Percentiles rank a stretch among this genome's conserved stretches.
Evolutionary conservation across 129 eudicot species (phyloP).

Genomic region (Centaurea solstitialis): DNA sequence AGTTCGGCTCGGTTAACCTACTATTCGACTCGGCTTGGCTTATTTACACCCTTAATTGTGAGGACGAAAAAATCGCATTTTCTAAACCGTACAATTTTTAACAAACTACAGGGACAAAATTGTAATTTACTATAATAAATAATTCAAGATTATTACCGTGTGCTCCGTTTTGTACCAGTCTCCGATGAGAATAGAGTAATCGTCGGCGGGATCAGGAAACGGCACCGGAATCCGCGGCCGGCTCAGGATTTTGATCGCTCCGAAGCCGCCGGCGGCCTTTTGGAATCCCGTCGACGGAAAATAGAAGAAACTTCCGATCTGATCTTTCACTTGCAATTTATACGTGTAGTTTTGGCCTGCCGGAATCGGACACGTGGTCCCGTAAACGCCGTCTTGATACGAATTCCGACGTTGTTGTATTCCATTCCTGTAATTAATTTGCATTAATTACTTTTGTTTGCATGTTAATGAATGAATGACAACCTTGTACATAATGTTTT

Average conservation of each 20-base stretch:
- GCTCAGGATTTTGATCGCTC: slow-evolving; percentile 73
- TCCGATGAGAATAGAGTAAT: slow-evolving; percentile 73
- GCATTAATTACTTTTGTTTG: not conserved
- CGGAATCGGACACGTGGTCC: slow-evolving; percentile 91
- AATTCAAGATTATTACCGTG: slow-evolving; percentile 42
- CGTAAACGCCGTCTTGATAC: slow-evolving; percentile 80
- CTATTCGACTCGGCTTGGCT: too few species aligned
- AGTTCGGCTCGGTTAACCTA: too few species aligned
- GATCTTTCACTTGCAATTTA: slow-evolving; percentile 82
- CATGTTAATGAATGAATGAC: not conserved
- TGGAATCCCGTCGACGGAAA: slow-evolving; percentile 83
- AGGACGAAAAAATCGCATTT: too few species aligned
- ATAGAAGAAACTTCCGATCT: slow-evolving; percentile 85
- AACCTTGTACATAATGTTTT: not conserved
- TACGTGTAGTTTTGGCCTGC: slow-evolving; percentile 88
- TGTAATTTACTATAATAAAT: too few species aligned
- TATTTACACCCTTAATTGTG: too few species aligned
- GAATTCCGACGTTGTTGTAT: slow-evolving; percentile 85
- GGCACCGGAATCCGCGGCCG: slow-evolving; percentile 85
- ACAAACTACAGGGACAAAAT: too few species aligned
- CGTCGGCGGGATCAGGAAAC: slow-evolving; percentile 66
- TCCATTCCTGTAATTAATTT: slow-evolving; percentile 58
- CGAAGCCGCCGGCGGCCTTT: slow-evolving; percentile 95
- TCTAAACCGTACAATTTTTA: too few species aligned
- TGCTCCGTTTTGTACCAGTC: slow-evolving; percentile 83